Evolutionary conservation across 192 early-diverging fungal genomes (phyloP), one percentile per base, ranked within the genome.

Genomic region (Thamnidium elegans): DNA sequence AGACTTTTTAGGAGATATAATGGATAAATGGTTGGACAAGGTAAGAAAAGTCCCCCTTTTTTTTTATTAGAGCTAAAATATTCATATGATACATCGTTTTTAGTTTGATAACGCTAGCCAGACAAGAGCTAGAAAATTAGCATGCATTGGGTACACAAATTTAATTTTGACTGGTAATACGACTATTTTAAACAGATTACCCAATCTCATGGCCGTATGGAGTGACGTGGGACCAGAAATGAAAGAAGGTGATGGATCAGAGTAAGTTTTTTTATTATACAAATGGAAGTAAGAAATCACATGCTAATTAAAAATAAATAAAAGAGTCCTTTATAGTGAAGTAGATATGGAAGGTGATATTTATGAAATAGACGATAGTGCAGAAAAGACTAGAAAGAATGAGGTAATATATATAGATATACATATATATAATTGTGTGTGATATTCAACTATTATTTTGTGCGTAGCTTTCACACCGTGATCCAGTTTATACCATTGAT

Each of bases 51-150:
- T n/a, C n/a, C n/a, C n/a, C n/a, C n/a, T n/a, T n/a, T n/a, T n/a
- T n/a, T n/a, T n/a, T n/a, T n/a, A 26, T 26, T 3, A 26, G 26
- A 26, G 26, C 26, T 26, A 26, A 53, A 34, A 30, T 32, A 23
- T 30, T 34, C 3, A 23, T 9, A 42, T 26, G 13, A 44, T 44
- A 0, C 10, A 44, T n/a, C 42, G 3, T 47, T 30, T 44, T 51
- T 30, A 92, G 89, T 90, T 87, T 80, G 92, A 93, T 75, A 84
- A 84, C 19, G 79, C 92, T 51, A 81, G 85, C 7, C 87, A 92
- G 54, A 75, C 82, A 11, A 84, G 85, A 51, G 79, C 86, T 62
- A 74, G 87, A 21, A 91, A 91, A 66, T 69, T 89, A 17, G 75
- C 75, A 61, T 83, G 83, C 6, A 86, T 90, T 77, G 85, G 71